Base-by-base conservation (phyloP, 208 protist genomes). In the Acanthamoeba castellanii region DNA sequence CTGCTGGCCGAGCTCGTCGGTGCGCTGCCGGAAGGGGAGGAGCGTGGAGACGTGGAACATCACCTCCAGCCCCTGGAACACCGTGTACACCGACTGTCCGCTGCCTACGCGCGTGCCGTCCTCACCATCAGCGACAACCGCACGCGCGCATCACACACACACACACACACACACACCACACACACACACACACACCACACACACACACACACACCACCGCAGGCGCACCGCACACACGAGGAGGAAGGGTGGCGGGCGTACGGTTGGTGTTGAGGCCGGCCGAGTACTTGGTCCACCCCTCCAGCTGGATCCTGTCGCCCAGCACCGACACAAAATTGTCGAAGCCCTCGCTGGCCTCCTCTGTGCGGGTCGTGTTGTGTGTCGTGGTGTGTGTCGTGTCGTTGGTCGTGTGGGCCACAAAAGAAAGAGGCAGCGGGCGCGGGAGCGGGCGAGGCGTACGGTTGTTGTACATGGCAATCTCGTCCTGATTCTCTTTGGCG, bases 401-500 rank as follows among this genome's bases (percentile, higher is more conserved):
- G 50, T 13, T 55, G 50, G 50, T 55, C 8, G 50, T 55, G 50
- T 16, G 5, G 50, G 50, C 13, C n/a, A n/a, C n/a, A n/a, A n/a
- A n/a, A 66, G 16, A 66, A 66, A 22, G 22, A 66, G 13, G 59
- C 6, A 27, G 64, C 18, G 64, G 3, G 30, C 18, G 64, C 8
- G 30, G 5, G 64, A 72, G 64, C 5, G 30, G 18, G 6, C 9
- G 25, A 66, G 34, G 37, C 20, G 13, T 61, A 89, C 81, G 50
- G n/a, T 89, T 89, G 27, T 89, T 89, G 50, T 89, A 89, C 81
- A 89, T 89, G 18, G 81, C 81, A 14, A 37, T 89, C 37, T 89
- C 81, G 32, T 89, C 50, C 81, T 89, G 81, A 7, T 37, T 37
- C 4, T 89, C 81, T 27, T 32, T 64, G 27, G 81, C 81, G 32